Evolutionary conservation across 2,329 filamentous ascomycete genomes (phyloP).

Genomic region (Penicillium corylophilum): DNA sequence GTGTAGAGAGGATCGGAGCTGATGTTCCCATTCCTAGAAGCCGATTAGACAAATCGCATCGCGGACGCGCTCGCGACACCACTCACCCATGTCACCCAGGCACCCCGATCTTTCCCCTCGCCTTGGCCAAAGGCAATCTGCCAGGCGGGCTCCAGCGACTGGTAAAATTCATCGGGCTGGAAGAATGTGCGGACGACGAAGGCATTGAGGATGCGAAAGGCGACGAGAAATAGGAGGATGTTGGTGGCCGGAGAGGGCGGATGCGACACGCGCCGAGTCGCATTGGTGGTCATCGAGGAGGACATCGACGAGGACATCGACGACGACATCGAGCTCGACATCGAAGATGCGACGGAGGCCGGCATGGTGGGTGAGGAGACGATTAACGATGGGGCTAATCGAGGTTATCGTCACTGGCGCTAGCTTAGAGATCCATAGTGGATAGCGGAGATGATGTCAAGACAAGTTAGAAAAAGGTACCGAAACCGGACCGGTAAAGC

Average conservation of each 20-base stretch:
- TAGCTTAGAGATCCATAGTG: constrained; percentile 4
- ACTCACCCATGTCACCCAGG: constrained; percentile 94
- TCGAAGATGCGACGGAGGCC: not conserved
- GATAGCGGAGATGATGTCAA: constrained; percentile 11
- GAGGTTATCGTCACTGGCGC: not conserved
- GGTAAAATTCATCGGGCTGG: constrained; percentile 97
- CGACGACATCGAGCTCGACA: not conserved
- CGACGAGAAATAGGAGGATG: constrained; percentile 51
- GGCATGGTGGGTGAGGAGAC: not conserved
- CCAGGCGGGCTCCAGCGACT: constrained; percentile 94
- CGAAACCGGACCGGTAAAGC: not conserved
- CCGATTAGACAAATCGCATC: constrained; percentile 3
- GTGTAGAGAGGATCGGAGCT: constrained; percentile 85
- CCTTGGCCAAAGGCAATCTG: constrained; percentile 70
- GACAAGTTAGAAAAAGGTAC: not conserved
- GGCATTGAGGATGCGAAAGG: constrained; percentile 76
- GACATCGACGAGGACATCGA: not conserved
- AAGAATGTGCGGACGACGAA: constrained; percentile 84
- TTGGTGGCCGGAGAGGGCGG: constrained; percentile 12
- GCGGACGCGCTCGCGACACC: not conserved
- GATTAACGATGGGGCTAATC: not conserved
- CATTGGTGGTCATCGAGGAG: constrained; percentile 3
- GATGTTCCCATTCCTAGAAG: constrained; percentile 82
- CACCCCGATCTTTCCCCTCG: constrained; percentile 58
- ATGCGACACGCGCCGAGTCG: constrained; percentile 13